Conservation (phyloP, 768 basidiomycete species). For the Terana coerulea region DNA sequence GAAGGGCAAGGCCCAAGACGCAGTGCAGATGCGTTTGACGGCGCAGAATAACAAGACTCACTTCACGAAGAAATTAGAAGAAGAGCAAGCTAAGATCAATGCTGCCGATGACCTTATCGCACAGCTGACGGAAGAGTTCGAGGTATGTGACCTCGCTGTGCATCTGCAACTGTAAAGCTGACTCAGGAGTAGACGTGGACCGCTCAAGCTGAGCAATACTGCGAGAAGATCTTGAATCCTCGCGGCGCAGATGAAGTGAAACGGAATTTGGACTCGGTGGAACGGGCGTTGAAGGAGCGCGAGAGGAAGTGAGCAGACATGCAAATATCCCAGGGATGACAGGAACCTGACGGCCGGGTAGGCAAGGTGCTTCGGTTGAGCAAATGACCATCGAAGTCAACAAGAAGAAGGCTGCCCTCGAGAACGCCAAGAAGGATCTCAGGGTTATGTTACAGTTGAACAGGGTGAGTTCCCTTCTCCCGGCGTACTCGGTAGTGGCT, state of each 20-base stretch:
- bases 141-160: constrained; percentile 50
- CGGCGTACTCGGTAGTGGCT: neutral
- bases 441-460: constrained; percentile 62
- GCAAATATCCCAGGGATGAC: neutral
- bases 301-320: constrained; percentile 50
- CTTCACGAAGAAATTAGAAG: constrained; percentile 49
- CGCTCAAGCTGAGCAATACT: constrained; percentile 57
- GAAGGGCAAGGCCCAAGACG: constrained; percentile 48
- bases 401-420: constrained; percentile 53
- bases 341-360: constrained; percentile 25
- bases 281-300: constrained; percentile 61
- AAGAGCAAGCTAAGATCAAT: constrained; percentile 43
- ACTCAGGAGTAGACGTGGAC: constrained; percentile 7
- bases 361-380: constrained; percentile 75
- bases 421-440: constrained; percentile 59
- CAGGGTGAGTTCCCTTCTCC: constrained; percentile 42
- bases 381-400: constrained; percentile 73
- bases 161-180: constrained; percentile 12
- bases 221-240: constrained; percentile 51
- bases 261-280: constrained; percentile 57
- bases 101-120: constrained; percentile 43
- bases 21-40: constrained; percentile 44
- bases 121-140: constrained; percentile 58
- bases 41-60: constrained; percentile 46
- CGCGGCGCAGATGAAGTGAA: constrained; percentile 56